phyloP scores from a whole-genome alignment of 768 basidiomycete genomes.

The Phaffia australis region DNA sequence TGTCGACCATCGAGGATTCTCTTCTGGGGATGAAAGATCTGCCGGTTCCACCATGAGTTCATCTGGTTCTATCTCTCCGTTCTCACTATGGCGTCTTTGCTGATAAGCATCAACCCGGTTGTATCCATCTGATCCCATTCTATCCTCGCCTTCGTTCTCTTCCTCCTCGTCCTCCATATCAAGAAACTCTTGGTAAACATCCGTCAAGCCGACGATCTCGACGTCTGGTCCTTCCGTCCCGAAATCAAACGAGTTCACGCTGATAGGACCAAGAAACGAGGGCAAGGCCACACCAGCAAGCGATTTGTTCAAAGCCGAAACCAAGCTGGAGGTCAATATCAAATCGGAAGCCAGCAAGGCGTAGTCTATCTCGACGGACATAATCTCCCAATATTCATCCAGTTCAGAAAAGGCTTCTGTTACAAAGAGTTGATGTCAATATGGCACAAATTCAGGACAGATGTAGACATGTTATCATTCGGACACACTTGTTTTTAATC shows the following conservation, averaged over 20 bases:
- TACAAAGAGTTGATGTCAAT: background rate
- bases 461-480: background rate
- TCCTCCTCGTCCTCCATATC: conserved; percentile 59
- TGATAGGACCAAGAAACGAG: conserved; percentile 86
- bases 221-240: conserved; percentile 71
- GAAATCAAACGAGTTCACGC: conserved; percentile 76
- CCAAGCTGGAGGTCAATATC: conserved; percentile 49
- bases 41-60: background rate
- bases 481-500: background rate
- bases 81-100: conserved; percentile 12
- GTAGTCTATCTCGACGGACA: conserved; percentile 98
- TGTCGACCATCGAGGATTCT: no score
- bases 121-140: conserved; percentile 43
- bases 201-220: conserved; percentile 79
- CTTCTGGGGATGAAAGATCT: background rate
- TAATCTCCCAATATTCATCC: conserved; percentile 33
- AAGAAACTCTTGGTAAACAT: conserved; percentile 89
- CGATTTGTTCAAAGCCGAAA: conserved; percentile 66
- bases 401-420: background rate
- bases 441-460: background rate
- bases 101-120: conserved; percentile 14
- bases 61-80: background rate
- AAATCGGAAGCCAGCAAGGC: conserved; percentile 45
- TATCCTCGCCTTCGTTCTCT: conserved; percentile 36
- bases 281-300: conserved; percentile 63